Evolutionary conservation across 2,329 filamentous ascomycete species (phyloP).

Genomic region (Pseudophaeomoniella oleicola): DNA sequence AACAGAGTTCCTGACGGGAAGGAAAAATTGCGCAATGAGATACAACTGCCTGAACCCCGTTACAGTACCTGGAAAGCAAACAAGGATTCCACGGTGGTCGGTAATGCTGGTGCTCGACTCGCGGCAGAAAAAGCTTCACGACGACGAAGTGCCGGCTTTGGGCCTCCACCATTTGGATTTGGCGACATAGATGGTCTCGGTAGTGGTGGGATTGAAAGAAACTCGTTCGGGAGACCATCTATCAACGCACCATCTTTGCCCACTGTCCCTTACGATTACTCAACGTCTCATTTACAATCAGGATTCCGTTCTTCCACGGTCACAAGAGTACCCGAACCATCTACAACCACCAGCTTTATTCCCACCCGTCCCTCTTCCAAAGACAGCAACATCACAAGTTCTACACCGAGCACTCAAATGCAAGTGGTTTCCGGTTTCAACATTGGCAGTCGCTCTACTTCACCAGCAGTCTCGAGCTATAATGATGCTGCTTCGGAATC

Average conservation of each 20-base stretch:
- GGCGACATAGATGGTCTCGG: slow-evolving; percentile 1
- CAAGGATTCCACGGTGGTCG: slow-evolving; percentile 25
- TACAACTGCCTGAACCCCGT: slow-evolving; percentile 73
- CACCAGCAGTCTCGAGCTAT: neutral
- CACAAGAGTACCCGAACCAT: neutral
- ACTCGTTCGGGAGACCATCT: neutral
- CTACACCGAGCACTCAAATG: neutral
- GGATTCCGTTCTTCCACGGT: too few relatives aligned
- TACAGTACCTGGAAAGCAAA: slow-evolving; percentile 70
- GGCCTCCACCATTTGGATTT: slow-evolving; percentile 10
- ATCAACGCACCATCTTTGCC: neutral
- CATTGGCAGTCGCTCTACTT: neutral
- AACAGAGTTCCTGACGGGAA: slow-evolving; percentile 93
- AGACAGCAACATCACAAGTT: neutral
- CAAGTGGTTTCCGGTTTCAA: neutral
- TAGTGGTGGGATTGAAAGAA: neutral
- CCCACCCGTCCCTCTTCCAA: neutral
- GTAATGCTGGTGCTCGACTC: slow-evolving; percentile 33
- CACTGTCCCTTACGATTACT: neutral
- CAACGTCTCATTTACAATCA: neutral
- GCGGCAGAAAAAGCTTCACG: slow-evolving; percentile 46
- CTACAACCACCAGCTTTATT: neutral
- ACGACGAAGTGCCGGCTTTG: slow-evolving; percentile 40
- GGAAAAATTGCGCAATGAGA: slow-evolving; percentile 79
- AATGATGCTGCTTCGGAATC: neutral